Evolutionary conservation across 176 grass and related monocot genomes (phyloP).

Genomic region (Musa troglodytarum): DNA sequence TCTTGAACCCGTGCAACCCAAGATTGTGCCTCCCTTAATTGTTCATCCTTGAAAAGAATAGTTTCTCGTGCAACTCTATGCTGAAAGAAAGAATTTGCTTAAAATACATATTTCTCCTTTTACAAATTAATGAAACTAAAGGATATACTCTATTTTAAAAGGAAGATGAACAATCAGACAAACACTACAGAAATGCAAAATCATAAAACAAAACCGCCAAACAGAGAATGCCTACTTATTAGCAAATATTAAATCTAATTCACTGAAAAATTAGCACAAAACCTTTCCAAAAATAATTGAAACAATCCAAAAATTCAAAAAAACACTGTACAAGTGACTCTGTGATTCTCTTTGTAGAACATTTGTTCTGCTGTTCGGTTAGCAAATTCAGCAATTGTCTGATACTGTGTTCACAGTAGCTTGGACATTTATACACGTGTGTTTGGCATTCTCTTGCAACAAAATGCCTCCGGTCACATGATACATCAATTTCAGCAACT

Average conservation of each 20-base stretch:
- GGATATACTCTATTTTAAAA: neutral
- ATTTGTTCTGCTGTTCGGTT: neutral
- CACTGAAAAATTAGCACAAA: neutral
- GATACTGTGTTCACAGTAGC: no score
- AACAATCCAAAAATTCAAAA: neutral
- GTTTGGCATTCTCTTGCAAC: no score
- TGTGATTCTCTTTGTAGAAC: neutral
- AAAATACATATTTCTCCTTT: neutral
- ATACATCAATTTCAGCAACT: neutral
- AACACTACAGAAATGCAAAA: neutral
- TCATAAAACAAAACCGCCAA: neutral
- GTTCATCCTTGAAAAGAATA: constrained; percentile 93
- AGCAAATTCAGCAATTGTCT: neutral
- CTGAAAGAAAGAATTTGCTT: constrained; percentile 35
- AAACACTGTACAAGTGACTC: neutral
- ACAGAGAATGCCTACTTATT: neutral
- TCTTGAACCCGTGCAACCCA: constrained; percentile 93
- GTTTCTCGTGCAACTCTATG: constrained; percentile 88
- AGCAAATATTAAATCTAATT: neutral
- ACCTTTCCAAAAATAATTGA: neutral
- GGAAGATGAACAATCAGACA: neutral
- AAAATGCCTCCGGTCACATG: neutral
- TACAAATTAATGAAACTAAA: neutral
- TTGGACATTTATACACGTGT: no score
- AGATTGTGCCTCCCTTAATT: constrained; percentile 88